phyloP scores from a whole-genome alignment of 2,329 filamentous ascomycete genomes.

The Beauveria sp. region DNA sequence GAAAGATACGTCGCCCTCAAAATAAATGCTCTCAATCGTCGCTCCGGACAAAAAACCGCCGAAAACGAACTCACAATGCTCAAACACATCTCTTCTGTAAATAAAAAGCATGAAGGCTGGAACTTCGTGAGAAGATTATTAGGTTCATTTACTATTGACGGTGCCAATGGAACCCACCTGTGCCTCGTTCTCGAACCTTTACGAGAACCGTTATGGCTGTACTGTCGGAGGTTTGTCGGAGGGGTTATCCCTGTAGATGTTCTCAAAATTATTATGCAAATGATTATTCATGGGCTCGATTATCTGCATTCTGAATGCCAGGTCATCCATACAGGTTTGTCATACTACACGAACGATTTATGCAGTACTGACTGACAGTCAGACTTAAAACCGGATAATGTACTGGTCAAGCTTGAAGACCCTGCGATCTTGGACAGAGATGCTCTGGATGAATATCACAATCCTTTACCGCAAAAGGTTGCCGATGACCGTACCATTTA shows the following conservation, averaged over 20 bases:
- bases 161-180: slow-evolving; percentile 7
- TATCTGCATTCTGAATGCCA: slow-evolving; percentile 19
- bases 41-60: no score
- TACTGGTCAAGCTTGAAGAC: background rate
- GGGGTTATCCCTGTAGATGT: slow-evolving; percentile 11
- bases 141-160: slow-evolving; percentile 12
- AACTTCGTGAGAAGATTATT: background rate
- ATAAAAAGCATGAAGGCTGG: background rate
- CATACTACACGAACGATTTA: background rate
- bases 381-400: background rate
- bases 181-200: slow-evolving; percentile 18
- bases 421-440: slow-evolving; percentile 13
- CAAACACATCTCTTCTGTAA: background rate
- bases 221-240: slow-evolving; percentile 15
- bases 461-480: slow-evolving; percentile 17
- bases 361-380: background rate
- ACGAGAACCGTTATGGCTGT: slow-evolving; percentile 20
- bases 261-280: slow-evolving; percentile 17
- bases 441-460: slow-evolving; percentile 15
- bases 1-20: background rate
- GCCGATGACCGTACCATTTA: slow-evolving; percentile 15
- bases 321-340: slow-evolving; percentile 17
- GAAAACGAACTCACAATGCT: background rate
- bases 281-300: slow-evolving; percentile 17
- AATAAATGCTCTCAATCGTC: background rate